Evolutionary conservation across 2,329 filamentous ascomycete genomes (phyloP).

Genomic region (Aureobasidium melanogenum): DNA sequence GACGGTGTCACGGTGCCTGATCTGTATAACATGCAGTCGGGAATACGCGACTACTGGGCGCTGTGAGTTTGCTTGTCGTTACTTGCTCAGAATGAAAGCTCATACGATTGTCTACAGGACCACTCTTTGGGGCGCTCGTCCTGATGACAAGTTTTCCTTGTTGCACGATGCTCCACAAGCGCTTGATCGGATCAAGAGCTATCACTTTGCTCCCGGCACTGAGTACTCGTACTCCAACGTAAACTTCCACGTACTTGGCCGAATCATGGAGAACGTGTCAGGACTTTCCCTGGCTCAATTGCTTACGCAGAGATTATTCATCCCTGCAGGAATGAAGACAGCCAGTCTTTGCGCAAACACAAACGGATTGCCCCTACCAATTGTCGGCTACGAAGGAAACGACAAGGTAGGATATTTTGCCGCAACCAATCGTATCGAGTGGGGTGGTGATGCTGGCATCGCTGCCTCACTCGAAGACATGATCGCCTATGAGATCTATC

Average conservation of each 20-base stretch:
- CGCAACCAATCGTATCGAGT: constrained; percentile 35
- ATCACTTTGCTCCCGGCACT: constrained; percentile 36
- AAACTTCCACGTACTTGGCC: constrained; percentile 34
- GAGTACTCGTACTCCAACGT: constrained; percentile 37
- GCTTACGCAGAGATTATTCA: constrained; percentile 31
- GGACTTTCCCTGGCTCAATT: constrained; percentile 28
- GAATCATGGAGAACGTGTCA: constrained; percentile 31
- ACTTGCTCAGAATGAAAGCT: constrained; percentile 12
- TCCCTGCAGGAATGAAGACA: constrained; percentile 35
- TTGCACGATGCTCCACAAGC: constrained; percentile 22
- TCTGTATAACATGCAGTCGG: constrained; percentile 35
- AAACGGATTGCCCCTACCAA: constrained; percentile 29
- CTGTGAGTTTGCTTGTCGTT: not conserved
- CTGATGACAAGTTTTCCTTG: constrained; percentile 33
- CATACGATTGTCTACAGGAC: constrained; percentile 17
- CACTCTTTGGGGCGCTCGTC: constrained; percentile 34
- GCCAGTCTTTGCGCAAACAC: constrained; percentile 32
- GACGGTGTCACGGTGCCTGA: constrained; percentile 29
- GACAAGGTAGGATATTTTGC: constrained; percentile 29
- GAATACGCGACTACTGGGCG: constrained; percentile 39
- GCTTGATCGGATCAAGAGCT: constrained; percentile 24
- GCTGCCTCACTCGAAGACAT: constrained; percentile 38
- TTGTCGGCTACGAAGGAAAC: constrained; percentile 36
- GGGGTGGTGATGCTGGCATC: constrained; percentile 39
- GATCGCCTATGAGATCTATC: constrained; percentile 37